Evolutionary conservation across 495 filamentous ascomycete genomes (phyloP).

Genomic region (Clohesyomyces aquaticus): DNA sequence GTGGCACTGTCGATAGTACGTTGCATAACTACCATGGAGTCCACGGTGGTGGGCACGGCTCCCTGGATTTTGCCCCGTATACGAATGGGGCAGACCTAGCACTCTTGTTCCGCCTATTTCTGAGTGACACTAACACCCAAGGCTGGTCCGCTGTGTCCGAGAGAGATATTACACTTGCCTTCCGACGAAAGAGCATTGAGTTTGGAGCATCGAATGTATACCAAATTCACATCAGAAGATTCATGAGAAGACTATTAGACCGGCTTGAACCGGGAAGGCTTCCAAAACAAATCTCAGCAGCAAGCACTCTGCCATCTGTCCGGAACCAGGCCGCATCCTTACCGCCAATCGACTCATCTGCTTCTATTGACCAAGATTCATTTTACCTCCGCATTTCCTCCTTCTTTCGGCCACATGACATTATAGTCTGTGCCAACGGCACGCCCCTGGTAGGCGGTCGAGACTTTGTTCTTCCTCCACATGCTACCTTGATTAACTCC

Average conservation of each 20-base stretch:
- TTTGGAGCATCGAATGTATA: constrained; percentile 8
- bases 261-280: constrained; percentile 11
- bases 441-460: constrained; percentile 36
- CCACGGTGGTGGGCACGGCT: constrained; percentile 28
- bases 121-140: constrained; percentile 40
- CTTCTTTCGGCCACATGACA: constrained; percentile 39
- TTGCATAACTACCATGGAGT: constrained; percentile 35
- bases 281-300: not conserved
- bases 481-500: constrained; percentile 43
- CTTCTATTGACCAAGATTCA: constrained; percentile 34
- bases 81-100: constrained; percentile 35
- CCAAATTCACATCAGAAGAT: constrained; percentile 19
- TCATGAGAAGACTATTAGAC: constrained; percentile 22
- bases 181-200: constrained; percentile 18
- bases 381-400: constrained; percentile 38
- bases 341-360: constrained; percentile 4
- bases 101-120: constrained; percentile 34
- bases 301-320: not conserved
- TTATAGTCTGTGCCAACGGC: constrained; percentile 33
- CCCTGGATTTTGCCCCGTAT: constrained; percentile 30
- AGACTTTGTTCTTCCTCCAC: constrained; percentile 26
- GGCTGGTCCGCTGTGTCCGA: constrained; percentile 37
- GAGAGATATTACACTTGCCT: constrained; percentile 25
- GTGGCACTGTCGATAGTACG: constrained; percentile 20
- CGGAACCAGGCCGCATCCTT: constrained; percentile 10